These are phyloP conservation scores for Bisporella sp. DNA, from an alignment of 2,329 filamentous ascomycete genomes.

Conservation along the genomic window DNA sequence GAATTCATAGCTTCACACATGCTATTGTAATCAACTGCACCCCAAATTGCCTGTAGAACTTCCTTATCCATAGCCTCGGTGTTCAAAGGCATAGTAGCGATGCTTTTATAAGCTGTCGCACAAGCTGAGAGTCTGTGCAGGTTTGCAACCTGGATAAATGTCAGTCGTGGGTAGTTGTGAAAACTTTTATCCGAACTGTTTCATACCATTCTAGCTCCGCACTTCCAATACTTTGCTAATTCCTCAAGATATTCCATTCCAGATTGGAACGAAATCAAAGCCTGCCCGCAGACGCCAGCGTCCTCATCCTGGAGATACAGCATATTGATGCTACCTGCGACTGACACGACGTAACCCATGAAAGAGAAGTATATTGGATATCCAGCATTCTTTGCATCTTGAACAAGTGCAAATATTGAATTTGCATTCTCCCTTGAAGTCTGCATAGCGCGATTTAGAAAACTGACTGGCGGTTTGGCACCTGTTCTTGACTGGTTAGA, in stretches of 20 bases:
- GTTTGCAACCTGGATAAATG: background rate
- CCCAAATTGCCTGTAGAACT: background rate
- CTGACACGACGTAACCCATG: slow-evolving; percentile 27
- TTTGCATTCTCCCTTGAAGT: slow-evolving; percentile 25
- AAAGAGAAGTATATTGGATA: slow-evolving; percentile 24
- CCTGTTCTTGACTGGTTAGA: slow-evolving; percentile 20
- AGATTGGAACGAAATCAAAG: background rate
- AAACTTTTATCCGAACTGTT: background rate
- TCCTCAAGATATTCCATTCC: background rate
- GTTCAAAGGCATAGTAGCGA: background rate
- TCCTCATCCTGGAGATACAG: slow-evolving; percentile 3
- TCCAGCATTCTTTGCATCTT: slow-evolving; percentile 15
- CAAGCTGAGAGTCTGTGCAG: background rate
- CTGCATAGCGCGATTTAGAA: slow-evolving; percentile 22
- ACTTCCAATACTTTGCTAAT: slow-evolving; percentile 3
- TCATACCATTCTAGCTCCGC: slow-evolving; percentile 5
- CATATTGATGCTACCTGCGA: slow-evolving; percentile 10
- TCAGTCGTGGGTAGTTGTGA: background rate
- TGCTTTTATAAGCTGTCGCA: background rate
- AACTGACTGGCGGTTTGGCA: slow-evolving; percentile 25
- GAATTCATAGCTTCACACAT: background rate
- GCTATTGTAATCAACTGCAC: background rate
- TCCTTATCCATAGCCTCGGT: background rate
- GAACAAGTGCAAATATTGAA: slow-evolving; percentile 22
- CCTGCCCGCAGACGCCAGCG: slow-evolving; percentile 1